A percentile compares a stretch with the other conserved stretches of the same genome.
phyloP scores from a whole-genome alignment of 2,329 filamentous ascomycete genomes.

The Colletotrichum truncatum region DNA sequence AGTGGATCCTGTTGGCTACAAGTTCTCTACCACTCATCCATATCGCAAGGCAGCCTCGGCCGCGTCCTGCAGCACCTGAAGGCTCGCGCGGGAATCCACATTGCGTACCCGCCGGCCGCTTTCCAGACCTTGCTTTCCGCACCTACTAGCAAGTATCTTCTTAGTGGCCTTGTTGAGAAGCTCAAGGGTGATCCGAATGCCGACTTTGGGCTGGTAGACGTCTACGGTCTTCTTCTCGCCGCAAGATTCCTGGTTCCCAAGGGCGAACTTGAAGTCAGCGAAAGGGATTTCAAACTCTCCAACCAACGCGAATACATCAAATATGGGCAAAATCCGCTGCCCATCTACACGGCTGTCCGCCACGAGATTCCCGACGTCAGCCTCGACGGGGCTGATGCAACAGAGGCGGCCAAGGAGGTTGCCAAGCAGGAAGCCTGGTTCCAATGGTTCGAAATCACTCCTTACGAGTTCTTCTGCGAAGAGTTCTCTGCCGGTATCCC shows the following conservation, averaged over 20 bases:
- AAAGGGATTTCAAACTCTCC: conserved; percentile 88
- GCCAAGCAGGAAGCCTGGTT: conserved; percentile 84
- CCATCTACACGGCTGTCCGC: conserved; percentile 94
- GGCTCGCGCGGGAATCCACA: conserved; percentile 83
- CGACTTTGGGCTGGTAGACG: conserved; percentile 89
- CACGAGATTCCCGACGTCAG: conserved; percentile 87
- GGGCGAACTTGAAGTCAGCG: conserved; percentile 80
- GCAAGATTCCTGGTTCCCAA: conserved; percentile 87
- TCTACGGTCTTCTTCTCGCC: conserved; percentile 88
- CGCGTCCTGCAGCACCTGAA: conserved; percentile 87
- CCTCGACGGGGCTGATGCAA: conserved; percentile 46
- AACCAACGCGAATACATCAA: conserved; percentile 82
- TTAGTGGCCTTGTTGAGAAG: conserved; percentile 91
- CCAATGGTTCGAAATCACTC: conserved; percentile 97
- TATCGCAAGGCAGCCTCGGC: conserved; percentile 73
- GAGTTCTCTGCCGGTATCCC: conserved; percentile 92
- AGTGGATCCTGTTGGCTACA: conserved; percentile 98
- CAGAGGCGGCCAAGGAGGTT: conserved; percentile 60
- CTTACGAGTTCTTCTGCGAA: conserved; percentile 95
- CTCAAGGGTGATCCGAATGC: conserved; percentile 82
- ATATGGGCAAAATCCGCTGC: conserved; percentile 83
- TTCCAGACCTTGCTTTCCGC: conserved; percentile 84
- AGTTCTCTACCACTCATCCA: conserved; percentile 83
- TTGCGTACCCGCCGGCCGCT: conserved; percentile 89
- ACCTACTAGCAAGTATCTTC: conserved; percentile 91